phyloP scores from a whole-genome alignment of 768 basidiomycete genomes.

The Trametes coccinea region DNA sequence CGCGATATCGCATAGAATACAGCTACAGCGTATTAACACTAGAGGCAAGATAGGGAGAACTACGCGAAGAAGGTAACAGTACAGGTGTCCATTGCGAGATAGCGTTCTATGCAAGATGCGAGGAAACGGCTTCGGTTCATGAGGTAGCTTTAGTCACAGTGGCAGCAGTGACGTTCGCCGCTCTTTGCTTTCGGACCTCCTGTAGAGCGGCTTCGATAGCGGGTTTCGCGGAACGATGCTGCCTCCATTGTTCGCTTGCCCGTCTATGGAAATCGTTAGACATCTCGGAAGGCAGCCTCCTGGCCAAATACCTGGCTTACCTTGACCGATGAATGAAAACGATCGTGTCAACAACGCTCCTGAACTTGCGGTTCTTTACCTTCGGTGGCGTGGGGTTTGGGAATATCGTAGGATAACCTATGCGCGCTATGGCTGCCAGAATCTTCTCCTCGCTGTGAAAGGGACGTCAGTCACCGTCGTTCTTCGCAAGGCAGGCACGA shows the following conservation, averaged over 20 bases:
- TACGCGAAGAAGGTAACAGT: slow-evolving; percentile 1
- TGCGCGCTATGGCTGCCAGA: slow-evolving; percentile 70
- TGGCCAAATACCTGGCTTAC: slow-evolving; percentile 44
- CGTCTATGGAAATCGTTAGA: slow-evolving; percentile 43
- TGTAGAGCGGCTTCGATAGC: slow-evolving; percentile 66
- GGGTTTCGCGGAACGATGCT: slow-evolving; percentile 59
- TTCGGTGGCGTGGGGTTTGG: slow-evolving; percentile 30
- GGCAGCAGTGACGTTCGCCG: background rate
- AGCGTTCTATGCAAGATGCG: background rate
- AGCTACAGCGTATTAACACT: slow-evolving; percentile 13
- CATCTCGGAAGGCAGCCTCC: background rate
- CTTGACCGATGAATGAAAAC: slow-evolving; percentile 65
- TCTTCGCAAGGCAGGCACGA: no score
- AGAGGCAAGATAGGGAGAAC: background rate
- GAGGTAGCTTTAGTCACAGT: background rate
- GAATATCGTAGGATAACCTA: slow-evolving; percentile 61
- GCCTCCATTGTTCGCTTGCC: slow-evolving; percentile 63
- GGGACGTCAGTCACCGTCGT: background rate
- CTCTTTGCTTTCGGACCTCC: slow-evolving; percentile 54
- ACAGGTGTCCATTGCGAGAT: background rate
- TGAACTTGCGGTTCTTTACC: slow-evolving; percentile 50
- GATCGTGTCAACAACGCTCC: slow-evolving; percentile 54
- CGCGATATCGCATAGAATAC: slow-evolving; percentile 5
- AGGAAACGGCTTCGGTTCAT: background rate
- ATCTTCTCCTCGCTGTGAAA: slow-evolving; percentile 65